Percentiles rank a stretch among this genome's conserved stretches.
These are phyloP conservation scores for Monascus purpureus DNA, from an alignment of 495 filamentous ascomycete species.

Conservation along the genomic window DNA sequence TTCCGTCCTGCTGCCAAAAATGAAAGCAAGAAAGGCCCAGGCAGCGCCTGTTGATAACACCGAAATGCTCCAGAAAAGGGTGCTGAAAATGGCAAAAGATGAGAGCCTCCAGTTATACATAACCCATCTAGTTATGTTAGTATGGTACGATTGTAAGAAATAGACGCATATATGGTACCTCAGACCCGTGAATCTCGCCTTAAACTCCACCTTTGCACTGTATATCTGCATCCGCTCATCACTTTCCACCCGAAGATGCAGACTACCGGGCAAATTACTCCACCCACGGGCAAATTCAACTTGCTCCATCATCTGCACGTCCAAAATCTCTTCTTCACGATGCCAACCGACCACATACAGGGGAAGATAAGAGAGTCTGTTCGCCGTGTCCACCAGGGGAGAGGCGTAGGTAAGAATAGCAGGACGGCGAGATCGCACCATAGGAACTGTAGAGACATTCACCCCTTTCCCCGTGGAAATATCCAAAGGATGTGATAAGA, in stretches of 20 bases:
- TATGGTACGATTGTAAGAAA: neutral
- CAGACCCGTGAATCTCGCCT: slow-evolving; percentile 59
- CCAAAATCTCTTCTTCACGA: slow-evolving; percentile 41
- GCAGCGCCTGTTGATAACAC: slow-evolving; percentile 44
- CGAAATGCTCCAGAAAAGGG: slow-evolving; percentile 60
- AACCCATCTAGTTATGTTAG: slow-evolving; percentile 40
- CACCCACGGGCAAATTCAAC: slow-evolving; percentile 46
- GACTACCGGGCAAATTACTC: slow-evolving; percentile 39
- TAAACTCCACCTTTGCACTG: slow-evolving; percentile 47
- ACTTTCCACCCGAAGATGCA: slow-evolving; percentile 53
- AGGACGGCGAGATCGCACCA: slow-evolving; percentile 40
- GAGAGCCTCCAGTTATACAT: slow-evolving; percentile 71
- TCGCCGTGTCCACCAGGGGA: slow-evolving; percentile 37
- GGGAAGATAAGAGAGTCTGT: slow-evolving; percentile 38
- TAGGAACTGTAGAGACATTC: slow-evolving; percentile 13
- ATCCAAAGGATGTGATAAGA: slow-evolving; percentile 30
- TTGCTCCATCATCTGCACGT: slow-evolving; percentile 56
- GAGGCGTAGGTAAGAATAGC: slow-evolving; percentile 55
- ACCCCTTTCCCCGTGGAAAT: slow-evolving; percentile 11
- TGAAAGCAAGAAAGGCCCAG: slow-evolving; percentile 39
- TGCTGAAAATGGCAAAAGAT: slow-evolving; percentile 51
- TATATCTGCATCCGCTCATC: slow-evolving; percentile 63
- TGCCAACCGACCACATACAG: slow-evolving; percentile 45
- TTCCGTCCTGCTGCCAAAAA: slow-evolving; percentile 11
- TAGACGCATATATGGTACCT: slow-evolving; percentile 21